Percentiles rank a stretch among this genome's conserved stretches.
Evolutionary conservation across 306 rosid species (phyloP).

Genomic region (Lathyrus sativus): DNA sequence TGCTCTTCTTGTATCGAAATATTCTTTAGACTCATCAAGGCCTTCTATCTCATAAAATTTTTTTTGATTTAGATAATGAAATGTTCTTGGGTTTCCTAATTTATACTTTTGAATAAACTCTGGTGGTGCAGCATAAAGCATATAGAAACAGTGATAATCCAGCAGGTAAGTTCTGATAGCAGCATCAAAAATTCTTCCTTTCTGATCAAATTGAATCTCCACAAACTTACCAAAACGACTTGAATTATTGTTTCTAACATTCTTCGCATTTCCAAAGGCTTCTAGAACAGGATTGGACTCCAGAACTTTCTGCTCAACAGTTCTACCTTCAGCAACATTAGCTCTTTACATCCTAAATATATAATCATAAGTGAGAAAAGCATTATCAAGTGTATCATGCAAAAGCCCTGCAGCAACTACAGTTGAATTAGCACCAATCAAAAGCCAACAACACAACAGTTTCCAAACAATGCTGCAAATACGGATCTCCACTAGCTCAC

Average conservation of each 20-base stretch:
- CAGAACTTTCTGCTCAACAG: slow-evolving; percentile 96
- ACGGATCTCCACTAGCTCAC: too few relatives aligned
- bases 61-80: slow-evolving; percentile 92
- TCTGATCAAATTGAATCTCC: too few relatives aligned
- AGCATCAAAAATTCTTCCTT: too few relatives aligned
- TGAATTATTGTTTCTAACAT: slow-evolving; percentile 95
- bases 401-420: too few relatives aligned
- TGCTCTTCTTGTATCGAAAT: slow-evolving; percentile 78
- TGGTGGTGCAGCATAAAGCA: slow-evolving; percentile 94
- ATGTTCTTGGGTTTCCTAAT: slow-evolving; percentile 80
- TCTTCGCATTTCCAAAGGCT: slow-evolving; percentile 99
- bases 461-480: too few relatives aligned
- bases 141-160: slow-evolving; percentile 99
- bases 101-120: slow-evolving; percentile 83
- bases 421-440: too few relatives aligned
- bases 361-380: too few relatives aligned
- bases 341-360: too few relatives aligned
- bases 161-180: slow-evolving; percentile 95
- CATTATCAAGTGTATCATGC: too few relatives aligned
- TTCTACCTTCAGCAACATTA: slow-evolving; percentile 72
- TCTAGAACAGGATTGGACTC: slow-evolving; percentile 99
- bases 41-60: slow-evolving; percentile 85
- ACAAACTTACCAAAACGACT: slow-evolving; percentile 99
- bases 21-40: slow-evolving; percentile 80
- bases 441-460: too few relatives aligned